Percentiles rank a stretch among this genome's conserved stretches.
Conservation (phyloP, 768 basidiomycete genomes). For the Auriculariales sp. region DNA sequence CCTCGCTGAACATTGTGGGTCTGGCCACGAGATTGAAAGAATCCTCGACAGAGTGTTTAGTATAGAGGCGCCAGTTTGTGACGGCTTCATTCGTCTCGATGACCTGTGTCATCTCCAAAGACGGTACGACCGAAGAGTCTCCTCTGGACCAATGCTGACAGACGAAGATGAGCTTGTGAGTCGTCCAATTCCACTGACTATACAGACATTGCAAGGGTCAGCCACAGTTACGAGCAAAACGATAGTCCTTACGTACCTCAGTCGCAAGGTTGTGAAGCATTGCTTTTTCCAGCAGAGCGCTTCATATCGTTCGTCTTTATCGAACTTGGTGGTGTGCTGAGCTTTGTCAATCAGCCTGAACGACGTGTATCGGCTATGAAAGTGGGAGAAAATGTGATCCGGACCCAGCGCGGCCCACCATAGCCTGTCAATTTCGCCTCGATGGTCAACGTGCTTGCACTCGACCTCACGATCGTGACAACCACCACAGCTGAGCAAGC, state of each 20-base stretch:
- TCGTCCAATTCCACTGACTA: too few relatives aligned
- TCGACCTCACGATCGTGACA: neutral
- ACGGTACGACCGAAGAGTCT: neutral
- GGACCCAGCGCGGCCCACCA: slow-evolving; percentile 17
- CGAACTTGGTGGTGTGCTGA: neutral
- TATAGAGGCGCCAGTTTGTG: neutral
- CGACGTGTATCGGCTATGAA: slow-evolving; percentile 1
- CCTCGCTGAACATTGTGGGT: slow-evolving; percentile 3
- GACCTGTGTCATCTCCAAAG: neutral
- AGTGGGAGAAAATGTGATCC: slow-evolving; percentile 13
- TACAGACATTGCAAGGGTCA: too few relatives aligned
- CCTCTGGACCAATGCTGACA: neutral
- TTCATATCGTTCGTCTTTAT: neutral
- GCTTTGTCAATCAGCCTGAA: neutral
- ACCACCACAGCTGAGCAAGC: slow-evolving; percentile 11
- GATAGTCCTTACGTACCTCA: slow-evolving; percentile 2
- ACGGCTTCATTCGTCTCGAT: neutral
- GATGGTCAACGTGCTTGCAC: slow-evolving; percentile 5
- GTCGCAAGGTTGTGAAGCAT: neutral
- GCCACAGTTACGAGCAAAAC: too few relatives aligned
- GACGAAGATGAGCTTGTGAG: neutral
- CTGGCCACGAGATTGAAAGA: neutral
- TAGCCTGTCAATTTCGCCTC: slow-evolving; percentile 15
- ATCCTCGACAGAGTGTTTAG: neutral
- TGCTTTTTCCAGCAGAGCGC: neutral